Conservation (phyloP, 1,284 basidiomycete species). For the Cystobasidium sp. region DNA sequence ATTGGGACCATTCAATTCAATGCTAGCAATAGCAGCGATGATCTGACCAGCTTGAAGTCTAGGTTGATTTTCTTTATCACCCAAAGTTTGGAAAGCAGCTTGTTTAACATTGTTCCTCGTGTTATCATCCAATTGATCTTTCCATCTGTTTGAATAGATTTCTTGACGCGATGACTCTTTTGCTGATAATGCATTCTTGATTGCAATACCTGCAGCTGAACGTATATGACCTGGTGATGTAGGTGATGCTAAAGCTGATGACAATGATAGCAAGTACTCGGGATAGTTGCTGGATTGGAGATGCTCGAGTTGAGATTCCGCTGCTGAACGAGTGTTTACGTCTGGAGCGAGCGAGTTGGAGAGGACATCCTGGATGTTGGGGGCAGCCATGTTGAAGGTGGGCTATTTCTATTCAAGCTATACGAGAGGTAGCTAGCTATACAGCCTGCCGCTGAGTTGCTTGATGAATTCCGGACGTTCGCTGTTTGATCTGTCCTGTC, state of each 20-base stretch:
- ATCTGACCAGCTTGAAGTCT: constrained; percentile 90
- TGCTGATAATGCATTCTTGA: constrained; percentile 94
- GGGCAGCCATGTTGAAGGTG: constrained; percentile 6
- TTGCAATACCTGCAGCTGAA: constrained; percentile 90
- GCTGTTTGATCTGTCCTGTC: too few species aligned
- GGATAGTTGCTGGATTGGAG: constrained; percentile 85
- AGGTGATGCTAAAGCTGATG: constrained; percentile 75
- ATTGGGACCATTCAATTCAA: constrained; percentile 73
- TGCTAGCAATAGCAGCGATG: constrained; percentile 87
- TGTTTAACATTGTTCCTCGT: constrained; percentile 85
- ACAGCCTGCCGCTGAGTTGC: too few species aligned
- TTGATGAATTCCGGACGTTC: too few species aligned
- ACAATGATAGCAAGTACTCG: constrained; percentile 85
- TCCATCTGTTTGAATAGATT: constrained; percentile 80
- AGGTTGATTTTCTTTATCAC: constrained; percentile 72
- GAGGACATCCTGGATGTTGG: constrained; percentile 67
- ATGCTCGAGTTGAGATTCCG: constrained; percentile 81
- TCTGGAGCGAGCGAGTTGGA: constrained; percentile 86
- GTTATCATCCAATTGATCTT: constrained; percentile 67
- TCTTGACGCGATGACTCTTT: constrained; percentile 77
- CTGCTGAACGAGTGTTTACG: constrained; percentile 81
- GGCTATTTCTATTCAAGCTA: too few species aligned
- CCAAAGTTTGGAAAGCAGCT: constrained; percentile 79
- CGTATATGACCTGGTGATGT: constrained; percentile 73
- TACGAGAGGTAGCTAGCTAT: too few species aligned